Evolutionary conservation across 2,329 filamentous ascomycete species (phyloP).

Genomic region (Whalleya microplaca): DNA sequence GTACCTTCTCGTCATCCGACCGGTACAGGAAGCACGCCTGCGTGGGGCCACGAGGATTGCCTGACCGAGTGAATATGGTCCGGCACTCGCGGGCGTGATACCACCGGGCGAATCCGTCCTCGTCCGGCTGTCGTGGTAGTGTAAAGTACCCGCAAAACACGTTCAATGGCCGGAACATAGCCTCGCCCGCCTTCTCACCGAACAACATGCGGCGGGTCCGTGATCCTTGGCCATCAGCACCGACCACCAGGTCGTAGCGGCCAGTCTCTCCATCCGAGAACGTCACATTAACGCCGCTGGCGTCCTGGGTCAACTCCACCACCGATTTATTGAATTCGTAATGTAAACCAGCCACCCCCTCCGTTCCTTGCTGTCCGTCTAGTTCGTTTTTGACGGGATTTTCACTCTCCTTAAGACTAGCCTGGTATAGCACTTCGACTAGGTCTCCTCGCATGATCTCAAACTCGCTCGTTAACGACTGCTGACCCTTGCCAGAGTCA

Average conservation of each 20-base stretch:
- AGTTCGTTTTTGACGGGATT: too few relatives aligned
- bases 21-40: constrained; percentile 40
- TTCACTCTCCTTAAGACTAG: constrained; percentile 30
- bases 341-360: constrained; percentile 31
- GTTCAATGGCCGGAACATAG: constrained; percentile 34
- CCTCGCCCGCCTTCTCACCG: constrained; percentile 32
- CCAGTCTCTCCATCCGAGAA: constrained; percentile 49
- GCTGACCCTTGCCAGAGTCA: constrained; percentile 45
- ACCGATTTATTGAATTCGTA: constrained; percentile 40
- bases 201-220: constrained; percentile 47
- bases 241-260: constrained; percentile 56
- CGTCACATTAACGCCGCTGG: constrained; percentile 36
- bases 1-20: constrained; percentile 3
- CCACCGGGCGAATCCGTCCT: constrained; percentile 37
- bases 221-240: constrained; percentile 58
- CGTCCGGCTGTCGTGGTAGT: constrained; percentile 37
- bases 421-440: constrained; percentile 52
- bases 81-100: constrained; percentile 43
- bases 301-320: constrained; percentile 35
- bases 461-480: constrained; percentile 57
- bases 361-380: constrained; percentile 20
- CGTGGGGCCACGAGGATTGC: constrained; percentile 34
- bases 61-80: constrained; percentile 43
- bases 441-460: constrained; percentile 64
- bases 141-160: constrained; percentile 46